Evolutionary conservation across 73 alveolate species (phyloP).

Genomic region (Paramecium sonneborni): DNA sequence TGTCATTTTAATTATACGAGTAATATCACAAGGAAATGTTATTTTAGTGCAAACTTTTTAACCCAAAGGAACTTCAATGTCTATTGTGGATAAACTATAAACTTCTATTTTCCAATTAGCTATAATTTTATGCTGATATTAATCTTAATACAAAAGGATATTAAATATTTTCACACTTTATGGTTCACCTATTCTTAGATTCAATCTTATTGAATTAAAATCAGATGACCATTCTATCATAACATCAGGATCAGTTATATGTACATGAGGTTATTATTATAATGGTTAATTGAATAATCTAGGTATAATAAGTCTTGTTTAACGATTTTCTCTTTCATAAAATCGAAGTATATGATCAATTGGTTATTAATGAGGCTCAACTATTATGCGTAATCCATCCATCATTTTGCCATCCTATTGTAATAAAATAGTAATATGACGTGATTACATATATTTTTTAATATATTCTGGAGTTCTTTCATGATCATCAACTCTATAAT

Average conservation of each 20-base stretch:
- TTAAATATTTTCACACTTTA: constrained; percentile 40
- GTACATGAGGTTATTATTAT: constrained; percentile 6
- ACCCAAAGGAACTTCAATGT: constrained; percentile 43
- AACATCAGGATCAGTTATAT: constrained; percentile 29
- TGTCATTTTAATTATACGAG: not conserved
- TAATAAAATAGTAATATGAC: not conserved
- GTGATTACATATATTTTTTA: constrained; percentile 12
- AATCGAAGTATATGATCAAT: constrained; percentile 61
- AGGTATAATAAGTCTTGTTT: constrained; percentile 54
- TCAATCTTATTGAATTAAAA: constrained; percentile 46
- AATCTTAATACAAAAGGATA: constrained; percentile 38
- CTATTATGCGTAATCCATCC: constrained; percentile 57
- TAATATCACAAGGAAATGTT: constrained; percentile 35
- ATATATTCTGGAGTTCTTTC: constrained; percentile 15
- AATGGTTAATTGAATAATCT: constrained; percentile 16
- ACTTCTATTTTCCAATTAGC: constrained; percentile 68
- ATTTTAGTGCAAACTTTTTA: constrained; percentile 28
- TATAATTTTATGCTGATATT: not conserved
- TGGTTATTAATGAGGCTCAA: constrained; percentile 59
- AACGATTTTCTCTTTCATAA: constrained; percentile 66
- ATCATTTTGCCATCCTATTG: constrained; percentile 34
- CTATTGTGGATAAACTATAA: constrained; percentile 36
- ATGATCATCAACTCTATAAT: not conserved
- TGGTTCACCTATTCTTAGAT: constrained; percentile 53
- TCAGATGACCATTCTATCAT: constrained; percentile 60